Conservation (phyloP, 306 rosid genomes). For the Rubus idaeus region DNA sequence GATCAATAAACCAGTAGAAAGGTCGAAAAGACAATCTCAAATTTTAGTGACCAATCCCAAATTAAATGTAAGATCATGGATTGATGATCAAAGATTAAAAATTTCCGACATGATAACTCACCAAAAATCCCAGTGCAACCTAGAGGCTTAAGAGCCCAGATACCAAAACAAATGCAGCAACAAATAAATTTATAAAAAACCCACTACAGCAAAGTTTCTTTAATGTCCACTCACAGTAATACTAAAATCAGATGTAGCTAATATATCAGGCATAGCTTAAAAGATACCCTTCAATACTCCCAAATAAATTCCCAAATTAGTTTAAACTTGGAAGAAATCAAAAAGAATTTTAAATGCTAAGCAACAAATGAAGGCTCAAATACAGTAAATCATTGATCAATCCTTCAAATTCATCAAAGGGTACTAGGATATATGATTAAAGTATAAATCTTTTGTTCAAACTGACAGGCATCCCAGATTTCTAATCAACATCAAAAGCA, state of each 20-base stretch:
- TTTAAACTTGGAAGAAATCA: slow-evolving; percentile 15
- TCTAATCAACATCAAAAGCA: slow-evolving; percentile 22
- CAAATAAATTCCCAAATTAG: slow-evolving; percentile 7
- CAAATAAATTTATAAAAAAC: slow-evolving; percentile 20
- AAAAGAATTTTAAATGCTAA: slow-evolving; percentile 12
- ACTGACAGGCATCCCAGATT: neutral
- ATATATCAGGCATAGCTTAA: slow-evolving; percentile 14
- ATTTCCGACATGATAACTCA: neutral
- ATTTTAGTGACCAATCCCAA: neutral
- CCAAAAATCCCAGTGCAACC: neutral
- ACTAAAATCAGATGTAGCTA: slow-evolving; percentile 4
- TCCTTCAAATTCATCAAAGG: slow-evolving; percentile 35
- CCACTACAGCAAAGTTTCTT: slow-evolving; percentile 2
- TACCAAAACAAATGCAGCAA: slow-evolving; percentile 15
- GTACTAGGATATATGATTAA: slow-evolving; percentile 9
- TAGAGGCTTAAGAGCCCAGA: slow-evolving; percentile 14
- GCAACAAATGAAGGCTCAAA: slow-evolving; percentile 9
- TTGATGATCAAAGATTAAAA: slow-evolving; percentile 26
- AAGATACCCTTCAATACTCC: slow-evolving; percentile 8
- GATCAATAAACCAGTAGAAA: neutral
- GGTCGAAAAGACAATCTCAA: neutral
- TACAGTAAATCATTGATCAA: slow-evolving; percentile 16
- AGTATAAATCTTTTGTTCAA: slow-evolving; percentile 11
- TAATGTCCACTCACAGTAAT: slow-evolving; percentile 4
- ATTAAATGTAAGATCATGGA: slow-evolving; percentile 5